These are phyloP conservation scores for Rusavskia elegans DNA, from an alignment of 495 filamentous ascomycete genomes.

Conservation along the genomic window DNA sequence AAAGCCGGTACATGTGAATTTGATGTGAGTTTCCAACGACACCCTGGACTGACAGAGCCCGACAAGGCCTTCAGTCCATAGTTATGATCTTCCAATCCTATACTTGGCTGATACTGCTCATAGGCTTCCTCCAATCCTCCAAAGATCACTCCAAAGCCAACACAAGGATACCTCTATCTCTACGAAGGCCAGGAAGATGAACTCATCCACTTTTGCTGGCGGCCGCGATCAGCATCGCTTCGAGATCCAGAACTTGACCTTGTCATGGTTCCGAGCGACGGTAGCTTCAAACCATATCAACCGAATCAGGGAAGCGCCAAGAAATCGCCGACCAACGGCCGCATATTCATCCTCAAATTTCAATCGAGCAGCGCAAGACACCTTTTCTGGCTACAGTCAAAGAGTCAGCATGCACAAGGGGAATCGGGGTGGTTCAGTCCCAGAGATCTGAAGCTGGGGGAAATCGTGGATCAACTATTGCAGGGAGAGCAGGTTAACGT, in stretches of 20 bases:
- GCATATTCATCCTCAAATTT: slow-evolving; percentile 91
- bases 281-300: slow-evolving; percentile 66
- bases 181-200: slow-evolving; percentile 70
- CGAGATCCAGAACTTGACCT: slow-evolving; percentile 65
- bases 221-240: slow-evolving; percentile 43
- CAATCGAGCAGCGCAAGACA: slow-evolving; percentile 78
- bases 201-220: slow-evolving; percentile 94
- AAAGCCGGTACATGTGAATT: slow-evolving; percentile 88
- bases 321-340: slow-evolving; percentile 59
- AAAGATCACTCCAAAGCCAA: slow-evolving; percentile 50
- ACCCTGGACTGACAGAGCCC: background rate
- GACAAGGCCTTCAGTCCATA: no score
- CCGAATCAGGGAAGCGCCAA: slow-evolving; percentile 26
- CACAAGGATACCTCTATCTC: slow-evolving; percentile 82
- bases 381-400: slow-evolving; percentile 92
- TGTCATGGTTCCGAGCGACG: slow-evolving; percentile 82
- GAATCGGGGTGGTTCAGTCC: slow-evolving; percentile 64
- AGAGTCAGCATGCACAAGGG: slow-evolving; percentile 58
- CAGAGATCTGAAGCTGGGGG: slow-evolving; percentile 63
- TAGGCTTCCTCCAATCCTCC: slow-evolving; percentile 44
- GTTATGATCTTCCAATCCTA: background rate
- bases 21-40: slow-evolving; percentile 42
- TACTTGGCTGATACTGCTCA: background rate
- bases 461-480: slow-evolving; percentile 67
- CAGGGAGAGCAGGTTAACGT: slow-evolving; percentile 87